A percentile compares a stretch with the other conserved stretches of the same genome.
phyloP scores from a whole-genome alignment of 73 alveolate genomes.

The Blepharisma stoltei region DNA sequence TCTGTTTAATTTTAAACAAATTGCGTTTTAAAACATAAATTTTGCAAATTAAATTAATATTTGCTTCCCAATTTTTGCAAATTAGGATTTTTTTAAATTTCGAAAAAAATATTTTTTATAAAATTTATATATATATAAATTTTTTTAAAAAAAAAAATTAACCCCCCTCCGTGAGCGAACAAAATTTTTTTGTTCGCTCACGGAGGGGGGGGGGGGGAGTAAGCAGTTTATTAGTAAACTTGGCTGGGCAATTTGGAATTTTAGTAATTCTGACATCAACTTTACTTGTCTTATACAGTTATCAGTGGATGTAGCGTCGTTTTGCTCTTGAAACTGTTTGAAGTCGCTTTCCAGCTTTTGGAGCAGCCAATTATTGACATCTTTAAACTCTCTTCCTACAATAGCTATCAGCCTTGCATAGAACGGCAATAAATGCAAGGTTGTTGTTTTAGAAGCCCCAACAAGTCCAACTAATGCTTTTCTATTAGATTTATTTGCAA shows the following conservation, averaged over 20 bases:
- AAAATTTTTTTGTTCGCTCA: no score
- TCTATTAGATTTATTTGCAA: conserved; percentile 1
- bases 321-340: not conserved
- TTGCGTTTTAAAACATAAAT: no score
- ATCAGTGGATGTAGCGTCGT: conserved; percentile 23
- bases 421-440: not conserved
- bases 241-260: conserved; percentile 44
- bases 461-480: not conserved
- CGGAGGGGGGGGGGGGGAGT: no score
- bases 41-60: no score
- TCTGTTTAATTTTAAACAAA: no score
- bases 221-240: conserved; percentile 36
- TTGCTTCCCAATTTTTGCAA: no score
- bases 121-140: no score
- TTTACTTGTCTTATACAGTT: conserved; percentile 44
- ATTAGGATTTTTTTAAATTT: no score
- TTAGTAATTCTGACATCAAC: conserved; percentile 50
- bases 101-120: no score
- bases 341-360: conserved; percentile 3
- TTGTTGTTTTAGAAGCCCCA: not conserved
- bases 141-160: no score
- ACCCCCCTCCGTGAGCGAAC: no score
- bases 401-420: not conserved
- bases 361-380: not conserved
- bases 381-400: not conserved